Conservation (phyloP, 176 grass and related monocot genomes). For the Oryza brachyantha region DNA sequence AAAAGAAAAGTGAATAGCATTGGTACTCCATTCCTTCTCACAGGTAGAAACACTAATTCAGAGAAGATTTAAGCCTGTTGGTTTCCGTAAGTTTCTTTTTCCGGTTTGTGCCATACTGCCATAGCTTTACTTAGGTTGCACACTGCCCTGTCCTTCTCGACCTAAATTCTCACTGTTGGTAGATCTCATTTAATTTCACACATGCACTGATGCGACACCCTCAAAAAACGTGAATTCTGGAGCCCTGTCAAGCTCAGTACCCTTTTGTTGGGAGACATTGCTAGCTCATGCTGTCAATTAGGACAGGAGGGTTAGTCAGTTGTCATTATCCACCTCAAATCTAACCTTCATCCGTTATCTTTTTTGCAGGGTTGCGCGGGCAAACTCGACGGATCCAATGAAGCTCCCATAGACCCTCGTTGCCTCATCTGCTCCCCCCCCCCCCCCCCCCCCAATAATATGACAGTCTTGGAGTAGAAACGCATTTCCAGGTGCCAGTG, state of each 20-base stretch:
- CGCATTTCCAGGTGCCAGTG: constrained; percentile 7
- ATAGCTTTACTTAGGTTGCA: neutral
- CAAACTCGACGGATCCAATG: constrained; percentile 26
- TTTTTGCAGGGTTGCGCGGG: constrained; percentile 1
- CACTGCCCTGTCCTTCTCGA: neutral
- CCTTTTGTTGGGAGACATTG: constrained; percentile 33
- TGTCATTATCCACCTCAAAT: constrained; percentile 35
- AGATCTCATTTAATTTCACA: constrained; percentile 19
- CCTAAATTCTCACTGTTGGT: constrained; percentile 1
- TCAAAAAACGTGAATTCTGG: neutral
- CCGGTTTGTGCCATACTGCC: neutral
- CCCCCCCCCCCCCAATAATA: constrained; percentile 1
- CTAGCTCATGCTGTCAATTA: constrained; percentile 7
- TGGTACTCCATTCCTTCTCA: neutral
- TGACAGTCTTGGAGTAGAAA: neutral
- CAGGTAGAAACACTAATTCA: constrained; percentile 10
- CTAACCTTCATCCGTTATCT: constrained; percentile 25
- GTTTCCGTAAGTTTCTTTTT: neutral
- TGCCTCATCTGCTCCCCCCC: neutral
- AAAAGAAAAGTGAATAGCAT: constrained; percentile 8
- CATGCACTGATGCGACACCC: neutral
- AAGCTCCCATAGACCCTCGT: neutral
- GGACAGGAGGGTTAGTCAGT: constrained; percentile 20
- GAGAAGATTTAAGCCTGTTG: neutral
- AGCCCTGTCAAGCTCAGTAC: constrained; percentile 28